Evolutionary conservation across 2,329 filamentous ascomycete species (phyloP), one percentile per base, ranked within the genome.

Genomic region (Fusarium domesticum): DNA sequence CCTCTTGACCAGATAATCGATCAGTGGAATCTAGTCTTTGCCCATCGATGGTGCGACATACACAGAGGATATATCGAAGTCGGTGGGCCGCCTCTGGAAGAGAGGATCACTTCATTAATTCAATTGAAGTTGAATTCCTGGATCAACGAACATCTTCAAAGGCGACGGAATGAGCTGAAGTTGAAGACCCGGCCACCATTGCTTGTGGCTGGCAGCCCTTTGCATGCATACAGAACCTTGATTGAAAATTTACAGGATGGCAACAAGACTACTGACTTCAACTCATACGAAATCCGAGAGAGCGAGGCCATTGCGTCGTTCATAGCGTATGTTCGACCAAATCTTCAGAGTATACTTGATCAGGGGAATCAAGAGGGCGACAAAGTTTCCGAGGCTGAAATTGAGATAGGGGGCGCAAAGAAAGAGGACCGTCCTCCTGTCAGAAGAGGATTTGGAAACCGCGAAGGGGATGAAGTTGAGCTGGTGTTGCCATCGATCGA

Each of bases 21-120:
- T 7, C n/a, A 37, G 1, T 60, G 54, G 57, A 59, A 59, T 16
- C 1, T 12, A 8, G 31, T 54, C 2, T 59, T 46, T 15, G 35
- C 18, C 1, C n/a, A 20, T 1, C 37, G 47, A 2, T 55, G 57
- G 6, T 55, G 42, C 4, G 6, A 14, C 1, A 8, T 41, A 1
- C 3, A 58, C 16, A 15, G 19, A 0, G 49, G 47, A 0, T 44
- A 42, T 12, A 37, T 58, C 7, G 19, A 43, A 16, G 34, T 4
- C 3, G 32, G 5, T 6, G 6, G 33, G 42, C n/a, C 35, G 2
- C 18, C 20, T 0, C n/a, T 33, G 0, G 18, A 48, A 17, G 20
- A 23, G 0, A 35, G 19, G 3, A 6, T 56, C 2, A 20, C 18
- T 4, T 32, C 39, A 1, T 20, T 39, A 2, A 35, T 56, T 0